phyloP scores from a whole-genome alignment of 2,329 filamentous ascomycete species.

The Paecilomyces fulvus region DNA sequence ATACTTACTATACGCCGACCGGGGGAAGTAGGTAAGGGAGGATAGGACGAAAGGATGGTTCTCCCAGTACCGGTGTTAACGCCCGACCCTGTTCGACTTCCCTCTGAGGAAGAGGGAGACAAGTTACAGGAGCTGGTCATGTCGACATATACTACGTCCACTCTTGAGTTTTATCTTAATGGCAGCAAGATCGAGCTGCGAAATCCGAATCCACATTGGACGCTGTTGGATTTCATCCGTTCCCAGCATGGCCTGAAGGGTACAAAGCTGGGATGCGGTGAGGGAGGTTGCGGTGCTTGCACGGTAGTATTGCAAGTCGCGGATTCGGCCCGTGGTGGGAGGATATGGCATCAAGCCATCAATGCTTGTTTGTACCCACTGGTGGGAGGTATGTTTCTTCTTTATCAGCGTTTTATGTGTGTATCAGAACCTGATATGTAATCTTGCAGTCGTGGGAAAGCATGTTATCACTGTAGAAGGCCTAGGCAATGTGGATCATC shows the following conservation, averaged over 20 bases:
- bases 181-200: slow-evolving; percentile 72
- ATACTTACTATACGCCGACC: neutral
- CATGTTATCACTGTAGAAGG: slow-evolving; percentile 91
- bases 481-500: slow-evolving; percentile 69
- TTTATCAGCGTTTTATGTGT: neutral
- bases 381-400: slow-evolving; percentile 44
- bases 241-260: slow-evolving; percentile 73
- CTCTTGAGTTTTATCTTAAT: slow-evolving; percentile 77
- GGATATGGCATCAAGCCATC: slow-evolving; percentile 79
- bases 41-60: neutral
- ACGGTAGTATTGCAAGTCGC: slow-evolving; percentile 55
- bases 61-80: slow-evolving; percentile 2
- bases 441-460: slow-evolving; percentile 62
- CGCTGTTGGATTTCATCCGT: slow-evolving; percentile 75
- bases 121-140: slow-evolving; percentile 6
- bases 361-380: slow-evolving; percentile 86
- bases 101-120: neutral
- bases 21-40: neutral
- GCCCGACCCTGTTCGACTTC: neutral
- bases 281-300: slow-evolving; percentile 84
- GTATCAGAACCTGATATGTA: neutral
- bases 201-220: slow-evolving; percentile 74
- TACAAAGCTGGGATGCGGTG: slow-evolving; percentile 82
- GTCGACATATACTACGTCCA: slow-evolving; percentile 25
- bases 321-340: slow-evolving; percentile 52